Evolutionary conservation across 2,329 filamentous ascomycete species (phyloP).

Genomic region (Rhynchosporium agropyri): DNA sequence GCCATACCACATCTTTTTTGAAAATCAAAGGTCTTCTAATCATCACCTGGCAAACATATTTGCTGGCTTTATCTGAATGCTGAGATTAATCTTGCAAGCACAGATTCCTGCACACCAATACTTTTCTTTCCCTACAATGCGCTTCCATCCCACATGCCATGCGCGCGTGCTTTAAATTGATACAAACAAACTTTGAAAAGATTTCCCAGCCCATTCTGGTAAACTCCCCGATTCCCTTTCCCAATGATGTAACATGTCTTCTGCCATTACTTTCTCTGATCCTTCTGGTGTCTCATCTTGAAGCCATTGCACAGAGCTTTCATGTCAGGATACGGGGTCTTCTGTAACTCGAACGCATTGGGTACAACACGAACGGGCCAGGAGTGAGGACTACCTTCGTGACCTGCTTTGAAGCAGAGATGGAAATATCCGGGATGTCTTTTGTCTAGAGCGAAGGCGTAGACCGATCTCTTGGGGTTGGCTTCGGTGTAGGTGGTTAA

Average conservation of each 20-base stretch:
- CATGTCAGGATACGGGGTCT: slow-evolving; percentile 92
- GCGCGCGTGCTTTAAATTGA: slow-evolving; percentile 5
- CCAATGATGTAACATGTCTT: slow-evolving; percentile 2
- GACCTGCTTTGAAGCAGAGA: slow-evolving; percentile 93
- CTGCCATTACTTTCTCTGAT: slow-evolving; percentile 34
- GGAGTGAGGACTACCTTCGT: slow-evolving; percentile 69
- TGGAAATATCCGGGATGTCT: slow-evolving; percentile 94
- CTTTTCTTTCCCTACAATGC: slow-evolving; percentile 5
- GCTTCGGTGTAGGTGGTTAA: slow-evolving; percentile 93
- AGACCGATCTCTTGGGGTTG: slow-evolving; percentile 90
- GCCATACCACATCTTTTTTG: too few species aligned
- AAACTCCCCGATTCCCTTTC: slow-evolving; percentile 6
- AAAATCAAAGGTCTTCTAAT: neutral
- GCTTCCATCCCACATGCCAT: neutral
- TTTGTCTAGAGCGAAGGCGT: slow-evolving; percentile 92
- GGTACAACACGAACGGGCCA: slow-evolving; percentile 92
- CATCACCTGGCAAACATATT: neutral
- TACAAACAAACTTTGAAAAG: slow-evolving; percentile 8
- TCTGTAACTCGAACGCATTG: slow-evolving; percentile 88
- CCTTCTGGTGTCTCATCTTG: slow-evolving; percentile 55
- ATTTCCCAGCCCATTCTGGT: slow-evolving; percentile 6
- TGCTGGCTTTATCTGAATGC: neutral
- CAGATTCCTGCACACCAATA: neutral
- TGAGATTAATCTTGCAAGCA: neutral
- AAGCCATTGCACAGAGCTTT: slow-evolving; percentile 94